phyloP scores from a whole-genome alignment of 2,329 filamentous ascomycete genomes.

The Beauveria sp. region DNA sequence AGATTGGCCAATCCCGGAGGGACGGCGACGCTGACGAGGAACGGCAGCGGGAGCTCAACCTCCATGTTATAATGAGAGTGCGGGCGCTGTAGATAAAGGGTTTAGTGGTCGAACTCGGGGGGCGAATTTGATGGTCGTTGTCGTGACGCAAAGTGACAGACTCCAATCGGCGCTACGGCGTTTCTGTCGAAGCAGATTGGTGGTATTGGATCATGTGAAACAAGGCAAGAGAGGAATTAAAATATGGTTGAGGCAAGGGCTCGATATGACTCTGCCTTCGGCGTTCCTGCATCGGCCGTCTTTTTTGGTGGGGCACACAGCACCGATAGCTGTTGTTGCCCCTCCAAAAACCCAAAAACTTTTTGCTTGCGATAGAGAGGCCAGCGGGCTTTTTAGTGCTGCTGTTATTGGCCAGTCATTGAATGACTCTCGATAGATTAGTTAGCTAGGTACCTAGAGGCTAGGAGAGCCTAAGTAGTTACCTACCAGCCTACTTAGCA shows the following conservation, averaged over 20 bases:
- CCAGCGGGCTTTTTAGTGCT: background rate
- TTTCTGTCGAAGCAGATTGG: background rate
- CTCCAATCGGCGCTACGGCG: background rate
- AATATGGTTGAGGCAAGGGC: conserved; percentile 1
- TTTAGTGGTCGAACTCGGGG: background rate
- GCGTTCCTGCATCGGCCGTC: conserved; percentile 20
- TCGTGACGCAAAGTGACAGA: background rate
- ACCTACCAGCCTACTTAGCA: background rate
- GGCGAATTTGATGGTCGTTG: background rate
- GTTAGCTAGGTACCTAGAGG: too few species aligned
- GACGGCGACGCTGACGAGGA: conserved; percentile 50
- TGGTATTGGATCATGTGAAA: background rate
- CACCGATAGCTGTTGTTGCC: conserved; percentile 11
- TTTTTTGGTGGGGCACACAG: conserved; percentile 16
- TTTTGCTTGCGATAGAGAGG: background rate
- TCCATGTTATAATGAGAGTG: conserved; percentile 42
- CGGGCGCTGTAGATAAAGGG: background rate
- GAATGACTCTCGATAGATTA: background rate
- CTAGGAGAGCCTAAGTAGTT: background rate
- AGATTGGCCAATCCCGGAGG: conserved; percentile 39
- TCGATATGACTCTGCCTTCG: background rate
- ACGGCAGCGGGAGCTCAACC: conserved; percentile 55
- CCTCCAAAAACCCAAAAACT: conserved; percentile 14
- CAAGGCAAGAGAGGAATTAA: background rate
- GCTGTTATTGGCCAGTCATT: background rate